Conservation (phyloP, 208 protist genomes). For the Leishmania major region DNA sequence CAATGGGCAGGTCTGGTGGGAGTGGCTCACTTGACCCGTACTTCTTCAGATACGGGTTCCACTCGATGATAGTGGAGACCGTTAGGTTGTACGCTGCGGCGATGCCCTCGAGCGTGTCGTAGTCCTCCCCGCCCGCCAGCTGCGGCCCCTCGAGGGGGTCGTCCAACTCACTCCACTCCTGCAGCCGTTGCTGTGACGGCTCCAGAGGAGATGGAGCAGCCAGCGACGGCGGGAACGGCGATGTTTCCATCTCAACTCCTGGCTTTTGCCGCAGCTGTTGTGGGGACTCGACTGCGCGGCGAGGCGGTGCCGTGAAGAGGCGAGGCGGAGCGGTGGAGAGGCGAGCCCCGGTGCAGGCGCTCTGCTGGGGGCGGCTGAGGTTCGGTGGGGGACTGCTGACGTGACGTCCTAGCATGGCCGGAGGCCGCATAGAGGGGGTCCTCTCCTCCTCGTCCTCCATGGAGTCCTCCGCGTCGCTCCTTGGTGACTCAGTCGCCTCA, state of each 20-base stretch:
- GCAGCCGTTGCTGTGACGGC: not conserved
- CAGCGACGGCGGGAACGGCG: not conserved
- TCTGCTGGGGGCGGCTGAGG: slow-evolving; percentile 6
- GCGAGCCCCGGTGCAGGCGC: not conserved
- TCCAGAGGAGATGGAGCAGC: not conserved
- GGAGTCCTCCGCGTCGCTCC: not conserved
- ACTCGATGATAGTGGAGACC: slow-evolving; percentile 52
- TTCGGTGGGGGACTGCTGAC: slow-evolving; percentile 28
- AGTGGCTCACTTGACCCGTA: slow-evolving; percentile 65
- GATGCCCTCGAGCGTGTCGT: slow-evolving; percentile 74
- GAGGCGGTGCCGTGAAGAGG: not conserved
- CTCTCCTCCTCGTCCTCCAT: slow-evolving; percentile 10
- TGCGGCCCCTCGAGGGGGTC: not conserved
- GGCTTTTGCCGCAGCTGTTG: not conserved
- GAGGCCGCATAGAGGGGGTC: slow-evolving; percentile 26
- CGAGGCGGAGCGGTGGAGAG: not conserved
- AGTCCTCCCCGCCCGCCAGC: slow-evolving; percentile 35
- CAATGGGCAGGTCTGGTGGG: slow-evolving; percentile 72
- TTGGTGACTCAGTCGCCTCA: not conserved
- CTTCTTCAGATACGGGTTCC: slow-evolving; percentile 65
- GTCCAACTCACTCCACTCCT: not conserved
- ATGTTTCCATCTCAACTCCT: not conserved
- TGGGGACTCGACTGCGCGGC: not conserved
- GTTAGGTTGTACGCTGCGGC: slow-evolving; percentile 48
- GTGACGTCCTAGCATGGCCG: slow-evolving; percentile 22